These are phyloP conservation scores for Tritrichomonas musculus DNA, from an alignment of 208 protist genomes.

Conservation along the genomic window DNA sequence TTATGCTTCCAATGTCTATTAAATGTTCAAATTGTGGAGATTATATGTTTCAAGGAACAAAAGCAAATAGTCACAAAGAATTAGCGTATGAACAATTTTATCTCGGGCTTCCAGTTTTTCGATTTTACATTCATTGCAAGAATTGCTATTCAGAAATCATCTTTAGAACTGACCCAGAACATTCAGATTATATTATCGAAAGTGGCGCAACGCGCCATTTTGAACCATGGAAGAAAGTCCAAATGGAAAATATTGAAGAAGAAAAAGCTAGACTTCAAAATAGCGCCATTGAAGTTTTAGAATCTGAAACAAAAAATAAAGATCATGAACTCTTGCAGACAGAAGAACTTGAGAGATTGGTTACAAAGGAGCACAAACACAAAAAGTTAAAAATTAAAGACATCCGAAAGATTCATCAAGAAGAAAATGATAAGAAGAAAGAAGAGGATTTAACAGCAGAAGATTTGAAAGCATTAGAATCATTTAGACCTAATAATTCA, in stretches of 20 bases:
- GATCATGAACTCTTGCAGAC: neutral
- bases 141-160: constrained; percentile 61
- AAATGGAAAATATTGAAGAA: neutral
- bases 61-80: constrained; percentile 68
- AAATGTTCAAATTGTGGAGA: constrained; percentile 62
- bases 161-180: constrained; percentile 69
- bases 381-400: too few relatives aligned
- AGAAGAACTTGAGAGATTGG: neutral
- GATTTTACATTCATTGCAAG: constrained; percentile 66
- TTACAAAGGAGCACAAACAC: too few relatives aligned
- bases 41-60: constrained; percentile 62
- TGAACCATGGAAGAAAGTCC: constrained; percentile 58
- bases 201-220: constrained; percentile 54
- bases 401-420: too few relatives aligned
- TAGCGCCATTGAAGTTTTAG: neutral
- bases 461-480: too few relatives aligned
- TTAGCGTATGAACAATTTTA: constrained; percentile 60
- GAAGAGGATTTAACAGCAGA: too few relatives aligned
- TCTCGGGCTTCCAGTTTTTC: constrained; percentile 57
- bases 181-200: constrained; percentile 65
- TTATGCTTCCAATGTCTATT: constrained; percentile 70
- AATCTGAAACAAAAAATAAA: neutral
- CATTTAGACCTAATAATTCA: too few relatives aligned
- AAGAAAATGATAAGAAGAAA: too few relatives aligned
- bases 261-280: neutral